Evolutionary conservation across 73 alveolate species (phyloP).

Genomic region (Loxodes magnus): DNA sequence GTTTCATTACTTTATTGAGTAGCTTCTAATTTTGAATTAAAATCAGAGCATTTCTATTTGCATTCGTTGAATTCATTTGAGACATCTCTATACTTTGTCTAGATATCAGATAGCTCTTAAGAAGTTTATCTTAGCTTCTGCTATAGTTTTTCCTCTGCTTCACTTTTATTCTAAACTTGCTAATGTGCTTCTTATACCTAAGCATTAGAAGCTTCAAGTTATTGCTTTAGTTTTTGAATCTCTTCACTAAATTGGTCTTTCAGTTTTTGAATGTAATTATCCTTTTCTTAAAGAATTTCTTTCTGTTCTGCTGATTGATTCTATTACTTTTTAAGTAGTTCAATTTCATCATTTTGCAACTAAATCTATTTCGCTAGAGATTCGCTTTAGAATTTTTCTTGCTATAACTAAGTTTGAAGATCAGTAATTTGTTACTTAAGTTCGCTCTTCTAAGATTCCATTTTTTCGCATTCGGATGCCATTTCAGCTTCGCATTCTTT

Average conservation of each 20-base stretch:
- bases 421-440: slow-evolving; percentile 9
- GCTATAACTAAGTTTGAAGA: background rate
- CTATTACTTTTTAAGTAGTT: background rate
- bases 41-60: no score
- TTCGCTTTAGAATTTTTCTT: slow-evolving; percentile 4
- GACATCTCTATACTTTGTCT: no score
- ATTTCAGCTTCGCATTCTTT: background rate
- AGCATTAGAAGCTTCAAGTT: slow-evolving; percentile 9
- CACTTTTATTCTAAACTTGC: background rate
- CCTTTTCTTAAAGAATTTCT: background rate
- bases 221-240: background rate
- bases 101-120: background rate
- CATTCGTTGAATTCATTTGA: no score
- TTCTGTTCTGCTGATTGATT: background rate
- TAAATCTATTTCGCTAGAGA: no score
- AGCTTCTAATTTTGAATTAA: no score
- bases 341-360: slow-evolving; percentile 1
- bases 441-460: slow-evolving; percentile 4
- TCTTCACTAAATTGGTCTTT: slow-evolving; percentile 11
- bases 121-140: background rate
- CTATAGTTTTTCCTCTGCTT: background rate
- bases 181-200: slow-evolving; percentile 1
- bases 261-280: slow-evolving; percentile 1
- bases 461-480: slow-evolving; percentile 3
- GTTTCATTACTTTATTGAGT: no score